Evolutionary conservation across 306 rosid genomes (phyloP), one percentile per base, ranked within the genome.

Genomic region (Cajanus cajan): DNA sequence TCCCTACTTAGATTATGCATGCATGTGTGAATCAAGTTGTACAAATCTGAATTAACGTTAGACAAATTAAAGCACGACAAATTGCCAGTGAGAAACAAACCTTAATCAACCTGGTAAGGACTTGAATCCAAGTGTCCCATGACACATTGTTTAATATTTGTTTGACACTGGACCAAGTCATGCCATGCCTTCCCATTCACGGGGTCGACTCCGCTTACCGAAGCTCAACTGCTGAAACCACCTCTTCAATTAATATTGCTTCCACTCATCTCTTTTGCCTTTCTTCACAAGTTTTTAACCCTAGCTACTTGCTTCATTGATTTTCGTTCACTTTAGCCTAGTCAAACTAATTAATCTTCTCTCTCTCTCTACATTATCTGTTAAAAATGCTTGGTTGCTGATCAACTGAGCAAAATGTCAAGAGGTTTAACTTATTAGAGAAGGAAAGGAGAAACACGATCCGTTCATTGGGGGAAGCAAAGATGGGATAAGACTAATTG

Each of bases 381-480:
- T 77, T 55, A 54, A 70, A 82, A 82, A 59, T 48, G 7, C 14
- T 33, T 28, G 77, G 82, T 77, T 85, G 84, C 73, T 83, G 48
- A 72, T 71, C 80, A 74, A 71, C 59, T 40, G 33, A 51, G 57
- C 75, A 80, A 77, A 80, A 70, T 80, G 76, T 80, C 51, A 79
- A 84, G 34, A 21, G 22, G 21, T 21, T 39, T 19, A 63, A 76
- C 85, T 81, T 85, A 19, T 43, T 69, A 45, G 18, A 47, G 31
- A 80, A 72, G 90, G 44, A 73, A 75, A 62, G 78, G 62, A 36
- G 66, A 76, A 81, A 72, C 90, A 85, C 0, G 93, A 89, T 87
- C 90, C 91, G 78, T 81, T 85, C 81, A 52, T 64, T 63, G 84
- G 73, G 91, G 88, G 54, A 59, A 81, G 78, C 68, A 70, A 83